Conservation (phyloP, 2,329 filamentous ascomycete genomes). For the Cordyceps farinosa region DNA sequence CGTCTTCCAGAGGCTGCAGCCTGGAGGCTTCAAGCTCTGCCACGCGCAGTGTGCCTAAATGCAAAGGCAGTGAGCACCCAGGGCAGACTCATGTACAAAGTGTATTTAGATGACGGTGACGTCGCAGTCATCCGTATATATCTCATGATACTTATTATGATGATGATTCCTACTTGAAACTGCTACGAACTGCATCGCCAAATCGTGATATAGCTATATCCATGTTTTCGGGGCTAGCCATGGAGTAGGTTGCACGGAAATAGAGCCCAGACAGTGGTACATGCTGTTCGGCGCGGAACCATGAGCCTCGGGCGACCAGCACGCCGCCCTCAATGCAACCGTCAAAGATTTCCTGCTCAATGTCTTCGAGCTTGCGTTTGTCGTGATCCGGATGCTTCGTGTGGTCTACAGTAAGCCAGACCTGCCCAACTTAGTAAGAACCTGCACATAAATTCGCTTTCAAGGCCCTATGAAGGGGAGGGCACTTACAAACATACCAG, state of each 20-base stretch:
- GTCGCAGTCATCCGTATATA: neutral
- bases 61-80: neutral
- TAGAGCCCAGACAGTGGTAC: constrained; percentile 64
- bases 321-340: constrained; percentile 72
- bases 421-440: constrained; percentile 35
- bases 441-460: neutral
- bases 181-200: constrained; percentile 66
- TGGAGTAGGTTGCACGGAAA: constrained; percentile 87
- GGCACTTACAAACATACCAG: constrained; percentile 90
- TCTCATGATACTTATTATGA: neutral
- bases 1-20: constrained; percentile 32
- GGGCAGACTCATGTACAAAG: too few species aligned
- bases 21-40: constrained; percentile 28
- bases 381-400: constrained; percentile 59
- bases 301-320: constrained; percentile 78
- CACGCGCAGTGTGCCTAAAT: neutral
- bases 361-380: constrained; percentile 52
- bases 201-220: constrained; percentile 70
- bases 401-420: constrained; percentile 71
- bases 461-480: neutral
- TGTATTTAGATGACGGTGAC: neutral
- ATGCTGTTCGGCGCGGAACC: constrained; percentile 78
- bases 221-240: constrained; percentile 69
- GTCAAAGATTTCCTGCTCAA: constrained; percentile 87
- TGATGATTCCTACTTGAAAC: constrained; percentile 2